phyloP scores from a whole-genome alignment of 225 moss, liverwort and hornwort species.

The Takakia lepidozioides region DNA sequence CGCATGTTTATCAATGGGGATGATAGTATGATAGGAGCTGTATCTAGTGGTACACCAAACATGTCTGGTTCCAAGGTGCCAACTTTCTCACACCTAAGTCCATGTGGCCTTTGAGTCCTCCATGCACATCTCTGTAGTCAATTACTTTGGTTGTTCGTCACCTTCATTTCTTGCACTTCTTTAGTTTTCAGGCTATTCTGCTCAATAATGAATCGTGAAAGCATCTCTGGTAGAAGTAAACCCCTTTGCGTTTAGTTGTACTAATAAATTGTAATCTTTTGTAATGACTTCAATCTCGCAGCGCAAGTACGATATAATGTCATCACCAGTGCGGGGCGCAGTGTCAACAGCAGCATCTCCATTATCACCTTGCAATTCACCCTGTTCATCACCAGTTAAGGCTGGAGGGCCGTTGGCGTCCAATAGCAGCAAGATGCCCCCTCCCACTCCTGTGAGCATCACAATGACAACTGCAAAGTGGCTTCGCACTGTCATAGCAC shows the following conservation, averaged over 20 bases:
- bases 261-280: too few species aligned
- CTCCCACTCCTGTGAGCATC: conserved; percentile 84
- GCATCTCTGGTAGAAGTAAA: too few species aligned
- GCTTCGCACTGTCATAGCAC: conserved; percentile 78
- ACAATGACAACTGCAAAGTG: conserved; percentile 98
- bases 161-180: too few species aligned
- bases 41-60: conserved; percentile 51
- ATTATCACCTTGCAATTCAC: conserved; percentile 59
- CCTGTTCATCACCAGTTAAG: conserved; percentile 77
- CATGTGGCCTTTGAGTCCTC: too few species aligned
- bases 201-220: too few species aligned
- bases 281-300: too few species aligned
- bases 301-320: conserved; percentile 83
- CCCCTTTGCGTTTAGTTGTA: too few species aligned
- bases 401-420: conserved; percentile 23
- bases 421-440: conserved; percentile 54
- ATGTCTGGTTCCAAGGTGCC: conserved; percentile 63
- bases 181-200: too few species aligned
- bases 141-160: too few species aligned
- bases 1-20: conserved; percentile 91
- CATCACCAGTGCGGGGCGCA: conserved; percentile 66
- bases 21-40: conserved; percentile 51
- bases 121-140: too few species aligned
- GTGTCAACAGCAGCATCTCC: conserved; percentile 71
- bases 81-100: too few species aligned